Evolutionary conservation across 148 eudicot species (phyloP).

Genomic region (Silene uniflora): DNA sequence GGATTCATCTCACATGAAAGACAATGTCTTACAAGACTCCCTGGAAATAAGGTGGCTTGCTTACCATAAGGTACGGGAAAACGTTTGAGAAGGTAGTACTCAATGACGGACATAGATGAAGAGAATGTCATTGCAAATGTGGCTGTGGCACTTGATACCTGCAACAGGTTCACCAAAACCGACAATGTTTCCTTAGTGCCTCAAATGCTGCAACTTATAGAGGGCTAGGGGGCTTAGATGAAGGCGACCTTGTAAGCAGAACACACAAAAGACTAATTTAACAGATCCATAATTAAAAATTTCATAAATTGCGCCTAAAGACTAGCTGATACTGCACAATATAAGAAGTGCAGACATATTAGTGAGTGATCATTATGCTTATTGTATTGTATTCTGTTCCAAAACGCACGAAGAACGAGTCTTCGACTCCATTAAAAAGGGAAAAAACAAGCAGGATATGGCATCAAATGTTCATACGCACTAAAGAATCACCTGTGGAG

Average conservation of each 20-base stretch:
- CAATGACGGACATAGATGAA: slow-evolving; percentile 92
- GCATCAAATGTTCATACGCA: too few relatives aligned
- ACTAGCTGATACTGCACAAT: too few relatives aligned
- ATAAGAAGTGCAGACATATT: too few relatives aligned
- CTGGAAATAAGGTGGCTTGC: slow-evolving; percentile 4
- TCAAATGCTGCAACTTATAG: too few relatives aligned
- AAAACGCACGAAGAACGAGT: too few relatives aligned
- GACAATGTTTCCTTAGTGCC: not conserved
- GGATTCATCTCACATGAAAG: too few relatives aligned
- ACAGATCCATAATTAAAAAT: too few relatives aligned
- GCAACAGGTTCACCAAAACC: not conserved
- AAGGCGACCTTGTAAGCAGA: not conserved
- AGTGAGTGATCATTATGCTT: too few relatives aligned
- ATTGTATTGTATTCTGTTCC: too few relatives aligned
- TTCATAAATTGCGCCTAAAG: too few relatives aligned
- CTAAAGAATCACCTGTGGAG: slow-evolving; percentile 28
- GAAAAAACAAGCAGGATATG: slow-evolving; percentile 5
- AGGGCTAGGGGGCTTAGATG: too few relatives aligned
- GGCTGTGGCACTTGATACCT: slow-evolving; percentile 99
- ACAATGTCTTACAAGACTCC: too few relatives aligned
- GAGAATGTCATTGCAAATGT: slow-evolving; percentile 96
- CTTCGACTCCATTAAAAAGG: not conserved
- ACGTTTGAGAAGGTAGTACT: slow-evolving; percentile 91
- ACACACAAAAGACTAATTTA: not conserved
- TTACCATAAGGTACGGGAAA: slow-evolving; percentile 94